phyloP scores from a whole-genome alignment of 2,329 filamentous ascomycete genomes.

The Talaromyces sp. region DNA sequence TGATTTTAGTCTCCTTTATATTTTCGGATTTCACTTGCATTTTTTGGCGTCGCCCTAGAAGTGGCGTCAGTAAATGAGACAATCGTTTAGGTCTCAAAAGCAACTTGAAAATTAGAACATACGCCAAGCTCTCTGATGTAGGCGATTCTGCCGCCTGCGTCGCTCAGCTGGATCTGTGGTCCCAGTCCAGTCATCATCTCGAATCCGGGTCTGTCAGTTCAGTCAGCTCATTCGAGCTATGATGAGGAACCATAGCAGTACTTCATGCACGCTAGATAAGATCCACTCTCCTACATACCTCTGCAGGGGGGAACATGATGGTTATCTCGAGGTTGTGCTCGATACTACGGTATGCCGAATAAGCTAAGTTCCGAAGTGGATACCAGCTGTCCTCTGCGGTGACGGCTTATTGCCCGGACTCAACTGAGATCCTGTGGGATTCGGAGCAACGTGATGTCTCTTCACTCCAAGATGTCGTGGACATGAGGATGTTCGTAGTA shows the following conservation, averaged over 20 bases:
- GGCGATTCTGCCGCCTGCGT: constrained; percentile 25
- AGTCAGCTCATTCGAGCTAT: background rate
- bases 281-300: background rate
- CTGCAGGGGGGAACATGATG: background rate
- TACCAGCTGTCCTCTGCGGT: background rate
- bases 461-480: background rate
- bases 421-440: background rate
- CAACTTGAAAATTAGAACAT: background rate
- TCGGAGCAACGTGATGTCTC: background rate
- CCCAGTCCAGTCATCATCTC: constrained; percentile 22
- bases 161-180: constrained; percentile 23
- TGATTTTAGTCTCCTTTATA: background rate
- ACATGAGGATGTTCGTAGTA: no score
- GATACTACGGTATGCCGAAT: background rate
- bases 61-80: background rate
- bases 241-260: background rate
- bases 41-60: constrained; percentile 10
- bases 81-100: background rate
- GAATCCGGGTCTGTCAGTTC: constrained; percentile 5
- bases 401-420: background rate
- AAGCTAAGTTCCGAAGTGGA: background rate
- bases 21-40: background rate
- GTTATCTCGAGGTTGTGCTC: background rate
- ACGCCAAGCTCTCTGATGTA: constrained; percentile 27
- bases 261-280: background rate